Evolutionary conservation across 1,284 basidiomycete species (phyloP), one percentile per base, ranked within the genome.

Genomic region (Moesziomyces sp.): DNA sequence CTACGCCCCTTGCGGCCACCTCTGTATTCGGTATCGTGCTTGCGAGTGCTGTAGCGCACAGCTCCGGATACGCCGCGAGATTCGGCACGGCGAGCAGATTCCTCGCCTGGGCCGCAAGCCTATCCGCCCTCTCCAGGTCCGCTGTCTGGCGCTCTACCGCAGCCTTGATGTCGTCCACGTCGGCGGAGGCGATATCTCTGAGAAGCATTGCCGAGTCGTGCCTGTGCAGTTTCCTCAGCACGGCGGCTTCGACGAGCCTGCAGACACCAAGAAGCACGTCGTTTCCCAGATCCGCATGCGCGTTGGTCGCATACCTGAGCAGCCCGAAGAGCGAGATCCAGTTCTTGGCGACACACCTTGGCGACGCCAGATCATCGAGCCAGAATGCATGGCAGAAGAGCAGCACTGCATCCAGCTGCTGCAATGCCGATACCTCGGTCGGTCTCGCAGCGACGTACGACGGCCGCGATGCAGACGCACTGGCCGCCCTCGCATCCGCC

Each of bases 321-420:
- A 79, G 53, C 0, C 75, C 75, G 13, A 69, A 75, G 7, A 79
- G 67, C 3, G 45, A 55, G 26, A 52, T 61, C 77, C 77, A 79
- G 33, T 79, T 77, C 8, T 58, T 64, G 28, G 59, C 55, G 3
- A 75, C 21, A 43, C 55, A 54, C 0, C 44, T 24, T 3, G 50
- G 28, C 14, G 55, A 50, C 5, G 58, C 49, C 21, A 62, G 52
- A 23, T 88, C 87, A 47, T 87, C 86, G 64, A 85, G 85, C 80
- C 85, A 87, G 72, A 86, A 87, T 23, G 85, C 80, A 67, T 86
- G 87, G 18, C 86, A 81, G 78, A 85, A 88, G 7, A 87, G 81
- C 5, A 87, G 77, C 28, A 86, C 80, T 16, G 87, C 85, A 63
- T 88, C 87, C 30, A 86, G 85, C 52, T 86, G 85, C 66, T 85